phyloP scores from a whole-genome alignment of 106 monocot genomes.

The Dactylorhiza incarnata region DNA sequence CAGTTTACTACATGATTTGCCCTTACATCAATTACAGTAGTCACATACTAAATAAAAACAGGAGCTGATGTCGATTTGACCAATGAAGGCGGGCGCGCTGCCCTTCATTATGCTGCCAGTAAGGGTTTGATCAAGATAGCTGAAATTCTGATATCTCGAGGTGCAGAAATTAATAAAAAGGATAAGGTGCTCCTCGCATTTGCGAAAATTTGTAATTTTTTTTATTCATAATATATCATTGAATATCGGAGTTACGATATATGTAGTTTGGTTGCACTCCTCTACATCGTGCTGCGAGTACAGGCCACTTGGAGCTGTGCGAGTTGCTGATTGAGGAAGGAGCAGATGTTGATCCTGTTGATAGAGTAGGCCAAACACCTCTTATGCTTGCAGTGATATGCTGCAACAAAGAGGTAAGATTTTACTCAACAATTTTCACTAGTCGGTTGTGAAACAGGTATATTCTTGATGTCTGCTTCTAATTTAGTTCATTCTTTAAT shows the following conservation, averaged over 20 bases:
- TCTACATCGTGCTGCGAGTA: conserved; percentile 85
- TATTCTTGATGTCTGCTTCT: neutral
- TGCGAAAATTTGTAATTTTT: neutral
- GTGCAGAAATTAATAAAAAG: conserved; percentile 79
- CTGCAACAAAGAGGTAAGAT: conserved; percentile 65
- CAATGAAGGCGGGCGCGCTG: conserved; percentile 79
- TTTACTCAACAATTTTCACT: neutral
- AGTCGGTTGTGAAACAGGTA: neutral
- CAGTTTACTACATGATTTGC: neutral
- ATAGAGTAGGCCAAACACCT: conserved; percentile 78
- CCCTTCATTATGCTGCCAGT: conserved; percentile 97
- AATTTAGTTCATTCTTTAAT: conserved; percentile 1
- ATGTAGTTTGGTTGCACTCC: conserved; percentile 85
- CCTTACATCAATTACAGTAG: neutral
- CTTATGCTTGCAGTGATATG: conserved; percentile 85
- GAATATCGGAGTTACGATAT: neutral
- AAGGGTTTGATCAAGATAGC: conserved; percentile 86
- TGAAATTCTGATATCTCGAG: conserved; percentile 62
- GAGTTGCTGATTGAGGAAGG: conserved; percentile 97
- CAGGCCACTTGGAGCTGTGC: conserved; percentile 70
- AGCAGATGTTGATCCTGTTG: conserved; percentile 72
- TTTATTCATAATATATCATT: neutral
- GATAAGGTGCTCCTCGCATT: conserved; percentile 42
- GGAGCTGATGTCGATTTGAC: conserved; percentile 70
- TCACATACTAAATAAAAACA: conserved; percentile 10